Evolutionary conservation across 129 eudicot species (phyloP).

Genomic region (Helianthus annuus): DNA sequence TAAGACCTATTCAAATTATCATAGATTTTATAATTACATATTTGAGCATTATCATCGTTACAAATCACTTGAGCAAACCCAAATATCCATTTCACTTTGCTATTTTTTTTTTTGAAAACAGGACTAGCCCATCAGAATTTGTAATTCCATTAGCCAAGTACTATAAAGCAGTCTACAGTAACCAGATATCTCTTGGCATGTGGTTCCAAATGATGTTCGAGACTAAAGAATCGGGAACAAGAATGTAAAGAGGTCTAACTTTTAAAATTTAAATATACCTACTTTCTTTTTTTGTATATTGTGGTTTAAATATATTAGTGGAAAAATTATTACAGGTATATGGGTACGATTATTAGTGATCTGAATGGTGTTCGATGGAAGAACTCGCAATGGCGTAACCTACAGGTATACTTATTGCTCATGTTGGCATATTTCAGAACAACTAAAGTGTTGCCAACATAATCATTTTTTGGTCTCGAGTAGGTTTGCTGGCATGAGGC

Average conservation of each 20-base stretch:
- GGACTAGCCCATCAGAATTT: conserved; percentile 97
- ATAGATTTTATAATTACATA: neutral
- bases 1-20: too few relatives aligned
- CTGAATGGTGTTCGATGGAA: conserved; percentile 85
- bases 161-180: conserved; percentile 64
- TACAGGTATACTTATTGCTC: conserved; percentile 52
- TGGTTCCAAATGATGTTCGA: conserved; percentile 93
- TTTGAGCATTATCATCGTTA: neutral
- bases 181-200: conserved; percentile 49
- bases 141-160: conserved; percentile 95
- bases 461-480: conserved; percentile 16
- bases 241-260: conserved; percentile 19
- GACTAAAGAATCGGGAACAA: conserved; percentile 86
- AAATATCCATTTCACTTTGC: neutral
- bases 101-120: conserved; percentile 38
- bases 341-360: conserved; percentile 88
- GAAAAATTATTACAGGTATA: conserved; percentile 52
- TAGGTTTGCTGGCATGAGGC: conserved; percentile 99
- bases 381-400: conserved; percentile 91
- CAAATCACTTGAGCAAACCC: conserved; percentile 8
- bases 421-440: conserved; percentile 5
- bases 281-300: neutral
- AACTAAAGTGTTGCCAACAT: neutral
- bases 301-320: neutral
- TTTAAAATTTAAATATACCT: too few relatives aligned